Base-by-base conservation (phyloP, 140 eudicot genomes). In the Erigeron philadelphicus region DNA sequence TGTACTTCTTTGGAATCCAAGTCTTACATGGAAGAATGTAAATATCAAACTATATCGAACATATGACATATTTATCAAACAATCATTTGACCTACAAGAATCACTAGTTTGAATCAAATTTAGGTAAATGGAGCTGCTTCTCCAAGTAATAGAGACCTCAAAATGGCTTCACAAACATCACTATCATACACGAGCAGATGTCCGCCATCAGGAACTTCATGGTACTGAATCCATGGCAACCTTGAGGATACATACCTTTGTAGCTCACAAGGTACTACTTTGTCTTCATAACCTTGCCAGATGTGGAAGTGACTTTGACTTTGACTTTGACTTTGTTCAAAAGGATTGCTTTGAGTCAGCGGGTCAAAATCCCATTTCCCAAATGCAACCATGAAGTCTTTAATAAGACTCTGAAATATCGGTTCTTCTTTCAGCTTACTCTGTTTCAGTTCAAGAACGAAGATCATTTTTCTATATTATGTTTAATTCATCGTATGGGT, bases 311-410 rank as follows among this genome's bases (percentile, higher is more conserved):
- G 54, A 68, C 80, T 31, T 69, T 80, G 73, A 57, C 69, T 81
- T 73, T 61, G 54, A 68, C 80, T 31, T 69, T 80, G 73, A 57
- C 69, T 81, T 73, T 76, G 58, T 35, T 78, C 85, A 66, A 79
- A 87, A 21, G 99, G 99, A 47, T 87, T 68, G 43, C 19, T 53
- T 13, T 89, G 64, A 52, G 75, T 85, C 86, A 89, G 63, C 0
- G 97, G 97, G 72, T 87, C 90, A 21, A 94, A 94, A 49, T 94
- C 99, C 99, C 99, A 94, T 68, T 82, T 94, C 61, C 95, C 89
- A 66, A 81, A 87, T 31, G 95, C 97, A 44, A 81, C 95, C 11
- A 85, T 74, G 35, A 90, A 70, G 68, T 94, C 99, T n/a, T 87
- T 85, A 16, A 85, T 84, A 31, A 89, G 82, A 55, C 91, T 84